These are phyloP conservation scores for Datura wrightii DNA, from an alignment of 257 asterid genomes.

Conservation along the genomic window DNA sequence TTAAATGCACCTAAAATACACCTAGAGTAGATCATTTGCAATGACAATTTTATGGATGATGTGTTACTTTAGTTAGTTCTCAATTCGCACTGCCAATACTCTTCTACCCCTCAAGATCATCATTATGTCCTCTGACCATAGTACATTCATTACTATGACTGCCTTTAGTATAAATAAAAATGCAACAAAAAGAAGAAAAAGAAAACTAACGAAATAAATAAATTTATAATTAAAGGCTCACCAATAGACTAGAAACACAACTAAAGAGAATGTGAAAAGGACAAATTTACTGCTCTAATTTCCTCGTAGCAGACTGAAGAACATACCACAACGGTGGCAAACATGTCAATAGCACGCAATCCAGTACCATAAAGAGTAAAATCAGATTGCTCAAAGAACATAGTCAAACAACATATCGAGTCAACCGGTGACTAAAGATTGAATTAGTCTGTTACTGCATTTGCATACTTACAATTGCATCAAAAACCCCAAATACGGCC, in stretches of 20 bases:
- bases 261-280: conserved; percentile 9
- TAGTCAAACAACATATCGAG: background rate
- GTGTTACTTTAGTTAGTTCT: background rate
- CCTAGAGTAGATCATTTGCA: background rate
- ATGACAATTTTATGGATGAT: conserved; percentile 15
- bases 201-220: no score
- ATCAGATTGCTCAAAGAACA: background rate
- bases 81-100: background rate
- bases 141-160: background rate
- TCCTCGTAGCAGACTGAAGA: background rate
- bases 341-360: background rate
- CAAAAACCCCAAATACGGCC: conserved; percentile 91
- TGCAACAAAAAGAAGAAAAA: no score
- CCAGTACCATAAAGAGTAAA: background rate
- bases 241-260: background rate
- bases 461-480: conserved; percentile 76
- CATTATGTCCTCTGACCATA: background rate
- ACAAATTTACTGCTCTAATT: conserved; percentile 16
- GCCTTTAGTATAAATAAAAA: background rate
- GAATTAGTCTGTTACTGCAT: conserved; percentile 13
- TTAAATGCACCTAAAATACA: conserved; percentile 1
- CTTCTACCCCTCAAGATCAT: background rate
- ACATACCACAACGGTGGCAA: background rate
- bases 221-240: background rate
- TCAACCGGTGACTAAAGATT: background rate